Conservation (phyloP, 1,284 basidiomycete species). For the Cystobasidium pallidum region DNA sequence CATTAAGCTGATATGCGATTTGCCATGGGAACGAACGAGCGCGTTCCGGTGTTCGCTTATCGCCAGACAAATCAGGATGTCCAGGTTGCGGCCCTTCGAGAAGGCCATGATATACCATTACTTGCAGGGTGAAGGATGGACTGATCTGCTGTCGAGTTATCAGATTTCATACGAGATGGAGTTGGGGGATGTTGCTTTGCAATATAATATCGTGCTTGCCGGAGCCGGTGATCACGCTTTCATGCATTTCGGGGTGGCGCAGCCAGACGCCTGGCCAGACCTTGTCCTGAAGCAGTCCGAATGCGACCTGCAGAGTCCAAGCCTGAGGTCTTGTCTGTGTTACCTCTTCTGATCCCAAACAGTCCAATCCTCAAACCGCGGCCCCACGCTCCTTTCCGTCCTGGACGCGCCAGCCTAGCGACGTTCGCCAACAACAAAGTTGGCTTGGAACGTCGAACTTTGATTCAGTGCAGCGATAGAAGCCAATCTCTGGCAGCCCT, state of each 20-base stretch:
- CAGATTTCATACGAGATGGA: background rate
- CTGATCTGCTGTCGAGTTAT: background rate
- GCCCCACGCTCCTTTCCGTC: background rate
- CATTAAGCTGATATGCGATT: background rate
- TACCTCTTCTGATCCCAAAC: no score
- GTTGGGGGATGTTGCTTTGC: background rate
- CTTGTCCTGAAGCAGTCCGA: background rate
- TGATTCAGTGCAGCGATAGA: slow-evolving; percentile 4
- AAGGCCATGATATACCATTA: no score
- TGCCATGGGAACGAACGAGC: background rate
- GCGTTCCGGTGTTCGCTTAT: no score
- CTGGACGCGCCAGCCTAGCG: background rate
- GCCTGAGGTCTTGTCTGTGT: no score
- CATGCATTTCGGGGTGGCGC: slow-evolving; percentile 15
- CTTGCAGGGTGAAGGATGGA: no score
- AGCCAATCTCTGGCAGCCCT: background rate
- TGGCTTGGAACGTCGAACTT: slow-evolving; percentile 5
- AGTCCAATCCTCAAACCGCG: background rate
- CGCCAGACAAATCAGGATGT: background rate
- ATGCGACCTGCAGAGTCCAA: background rate
- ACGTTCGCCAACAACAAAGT: slow-evolving; percentile 4
- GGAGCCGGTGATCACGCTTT: slow-evolving; percentile 13
- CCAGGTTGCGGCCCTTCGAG: no score
- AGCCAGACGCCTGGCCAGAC: background rate
- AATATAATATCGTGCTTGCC: background rate